These are phyloP conservation scores for Roridomyces roridus DNA, from an alignment of 768 basidiomycete genomes.

Conservation along the genomic window DNA sequence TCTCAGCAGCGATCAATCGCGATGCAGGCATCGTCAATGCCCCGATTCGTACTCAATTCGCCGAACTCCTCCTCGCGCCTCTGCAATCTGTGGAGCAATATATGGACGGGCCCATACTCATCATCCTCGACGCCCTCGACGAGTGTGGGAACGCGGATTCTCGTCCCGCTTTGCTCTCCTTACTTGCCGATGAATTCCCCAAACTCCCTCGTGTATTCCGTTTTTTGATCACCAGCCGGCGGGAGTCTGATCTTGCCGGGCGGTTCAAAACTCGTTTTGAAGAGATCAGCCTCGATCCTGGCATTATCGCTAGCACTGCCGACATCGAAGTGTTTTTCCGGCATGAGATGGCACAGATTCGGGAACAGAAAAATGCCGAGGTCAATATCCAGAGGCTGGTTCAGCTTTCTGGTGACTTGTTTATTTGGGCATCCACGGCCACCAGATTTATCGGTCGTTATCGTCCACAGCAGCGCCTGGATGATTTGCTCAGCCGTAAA, in stretches of 20 bases:
- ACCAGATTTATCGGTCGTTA: slow-evolving; percentile 5
- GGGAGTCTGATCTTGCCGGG: background rate
- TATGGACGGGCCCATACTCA: background rate
- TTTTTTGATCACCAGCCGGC: background rate
- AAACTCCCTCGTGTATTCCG: too few species aligned
- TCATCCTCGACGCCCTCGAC: background rate
- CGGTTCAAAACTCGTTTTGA: background rate
- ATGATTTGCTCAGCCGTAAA: background rate
- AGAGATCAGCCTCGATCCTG: background rate
- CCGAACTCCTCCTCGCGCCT: too few species aligned
- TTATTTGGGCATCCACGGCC: too few species aligned
- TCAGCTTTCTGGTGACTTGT: background rate
- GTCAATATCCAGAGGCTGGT: background rate
- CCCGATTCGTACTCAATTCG: too few species aligned
- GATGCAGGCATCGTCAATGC: too few species aligned
- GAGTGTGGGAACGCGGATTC: background rate
- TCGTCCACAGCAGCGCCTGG: background rate
- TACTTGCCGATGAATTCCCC: too few species aligned
- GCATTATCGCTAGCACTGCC: background rate
- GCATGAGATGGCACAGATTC: background rate
- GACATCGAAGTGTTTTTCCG: background rate
- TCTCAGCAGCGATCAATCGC: too few species aligned
- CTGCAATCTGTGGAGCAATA: too few species aligned
- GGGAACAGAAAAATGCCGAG: background rate
- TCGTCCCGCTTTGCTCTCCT: too few species aligned